phyloP scores from a whole-genome alignment of 352 stramenopile species.

The Aphanomyces invadans region DNA sequence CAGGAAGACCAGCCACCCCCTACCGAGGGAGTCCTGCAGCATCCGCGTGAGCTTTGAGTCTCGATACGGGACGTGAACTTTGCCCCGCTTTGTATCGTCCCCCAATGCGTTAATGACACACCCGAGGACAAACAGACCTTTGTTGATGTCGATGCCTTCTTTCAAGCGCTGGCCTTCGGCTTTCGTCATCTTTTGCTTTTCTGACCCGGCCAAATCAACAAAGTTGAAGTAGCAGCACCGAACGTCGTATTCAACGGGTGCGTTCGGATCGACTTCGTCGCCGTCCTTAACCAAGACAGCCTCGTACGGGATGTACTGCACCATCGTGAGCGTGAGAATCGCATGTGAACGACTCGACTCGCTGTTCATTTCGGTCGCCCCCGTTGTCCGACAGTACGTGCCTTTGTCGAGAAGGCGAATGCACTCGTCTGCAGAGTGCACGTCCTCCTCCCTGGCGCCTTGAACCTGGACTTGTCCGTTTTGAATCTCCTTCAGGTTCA shows the following conservation, averaged over 20 bases:
- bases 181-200: constrained; percentile 94
- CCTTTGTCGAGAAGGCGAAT: constrained; percentile 76
- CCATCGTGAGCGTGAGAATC: constrained; percentile 86
- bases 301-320: constrained; percentile 64
- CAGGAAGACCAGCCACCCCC: neutral
- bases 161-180: constrained; percentile 86
- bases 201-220: constrained; percentile 86
- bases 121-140: constrained; percentile 93
- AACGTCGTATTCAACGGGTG: constrained; percentile 55
- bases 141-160: constrained; percentile 98
- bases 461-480: constrained; percentile 72
- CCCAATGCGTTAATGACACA: constrained; percentile 97
- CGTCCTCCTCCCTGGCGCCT: constrained; percentile 66
- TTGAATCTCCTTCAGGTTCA: constrained; percentile 79
- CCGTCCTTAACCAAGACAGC: constrained; percentile 29
- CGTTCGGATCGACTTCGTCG: constrained; percentile 31
- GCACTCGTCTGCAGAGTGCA: constrained; percentile 63
- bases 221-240: constrained; percentile 87
- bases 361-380: constrained; percentile 89
- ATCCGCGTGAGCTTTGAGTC: constrained; percentile 93
- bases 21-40: constrained; percentile 87
- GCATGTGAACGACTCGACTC: constrained; percentile 86
- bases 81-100: constrained; percentile 84
- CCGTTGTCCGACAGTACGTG: constrained; percentile 73
- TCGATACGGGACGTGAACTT: constrained; percentile 90